These are phyloP conservation scores for Mycotypha africana DNA, from an alignment of 371 early-diverging fungal genomes.

Conservation along the genomic window DNA sequence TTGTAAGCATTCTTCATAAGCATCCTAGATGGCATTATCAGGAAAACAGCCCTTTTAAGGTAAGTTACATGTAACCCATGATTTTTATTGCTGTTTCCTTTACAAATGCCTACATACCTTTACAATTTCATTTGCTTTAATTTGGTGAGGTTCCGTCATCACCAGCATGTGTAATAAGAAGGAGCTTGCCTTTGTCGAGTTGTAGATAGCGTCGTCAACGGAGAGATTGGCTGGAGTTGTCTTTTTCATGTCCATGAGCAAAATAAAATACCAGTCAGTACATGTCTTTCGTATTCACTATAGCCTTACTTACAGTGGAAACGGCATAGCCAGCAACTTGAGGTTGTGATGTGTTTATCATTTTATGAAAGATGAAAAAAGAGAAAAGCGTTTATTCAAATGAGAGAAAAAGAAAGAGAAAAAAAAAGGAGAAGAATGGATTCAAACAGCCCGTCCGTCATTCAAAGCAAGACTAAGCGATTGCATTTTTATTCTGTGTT, in stretches of 20 bases:
- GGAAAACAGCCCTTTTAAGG: too few species aligned
- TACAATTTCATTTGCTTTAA: constrained; percentile 31
- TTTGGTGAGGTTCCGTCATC: constrained; percentile 29
- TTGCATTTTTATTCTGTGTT: too few species aligned
- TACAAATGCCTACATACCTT: constrained; percentile 21
- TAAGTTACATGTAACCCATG: not conserved
- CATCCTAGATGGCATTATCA: too few species aligned
- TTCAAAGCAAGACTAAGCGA: too few species aligned
- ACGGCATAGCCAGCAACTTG: constrained; percentile 24
- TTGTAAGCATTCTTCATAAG: constrained; percentile 32
- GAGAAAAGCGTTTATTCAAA: not conserved
- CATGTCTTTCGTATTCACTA: too few species aligned
- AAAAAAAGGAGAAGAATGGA: too few species aligned
- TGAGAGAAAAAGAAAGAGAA: too few species aligned
- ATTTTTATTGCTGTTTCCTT: too few species aligned
- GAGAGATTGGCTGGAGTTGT: constrained; percentile 21
- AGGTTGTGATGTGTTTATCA: constrained; percentile 4
- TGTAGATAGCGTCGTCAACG: constrained; percentile 26
- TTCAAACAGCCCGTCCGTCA: too few species aligned
- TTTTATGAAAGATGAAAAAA: not conserved
- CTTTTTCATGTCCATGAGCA: constrained; percentile 3
- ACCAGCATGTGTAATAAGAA: constrained; percentile 27
- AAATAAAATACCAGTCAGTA: not conserved
- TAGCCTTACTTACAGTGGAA: constrained; percentile 7
- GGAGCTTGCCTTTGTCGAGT: constrained; percentile 22